Base-by-base conservation (phyloP, 2,329 filamentous ascomycete species). In the Colletotrichum lentis region DNA sequence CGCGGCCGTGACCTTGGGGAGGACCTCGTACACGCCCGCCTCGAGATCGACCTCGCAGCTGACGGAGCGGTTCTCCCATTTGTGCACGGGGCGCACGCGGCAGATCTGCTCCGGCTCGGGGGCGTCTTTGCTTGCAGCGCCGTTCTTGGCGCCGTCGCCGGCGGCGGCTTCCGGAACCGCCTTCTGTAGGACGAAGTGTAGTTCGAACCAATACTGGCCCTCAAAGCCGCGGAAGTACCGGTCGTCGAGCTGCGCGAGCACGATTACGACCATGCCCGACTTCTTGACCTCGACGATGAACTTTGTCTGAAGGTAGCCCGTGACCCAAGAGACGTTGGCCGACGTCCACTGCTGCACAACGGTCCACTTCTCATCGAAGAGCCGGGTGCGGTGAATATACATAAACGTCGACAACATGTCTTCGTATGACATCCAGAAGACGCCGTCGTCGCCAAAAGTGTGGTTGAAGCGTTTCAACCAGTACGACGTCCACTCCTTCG, bases 401-500 rank as follows among this genome's bases (percentile, higher is more conserved):
- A 86, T 84, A 62, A 86, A 88, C 71, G 87, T 87, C 69, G 80
- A 80, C n/a, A 88, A 80, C 12, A 88, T 81, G 71, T 88, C 86
- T 20, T 84, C 80, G 72, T 88, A 88, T 2, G 84, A 81, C 73
- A 87, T 88, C 85, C 85, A 87, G 69, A 87, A 88, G 53, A 84
- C 87, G 27, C 91, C 91, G 72, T 94, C 91, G 71, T 93, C 90
- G 46, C 91, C 91, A 72, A 94, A 94, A 49, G 86, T 88, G 75
- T 94, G 91, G 53, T 85, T 83, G 0, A 96, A 83, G 73, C 90
- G 88, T 68, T 88, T 80, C 78, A 95, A 88, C 86, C 90, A 93
- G 72, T 94, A 89, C 0, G 91, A 83, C 1, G 91, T 95, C 93
- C 93, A 96, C 77, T 95, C 90, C 73, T 92, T 91, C 7, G 90